Base-by-base conservation (phyloP, 331 rosid species). In the Malus hybrid region DNA sequence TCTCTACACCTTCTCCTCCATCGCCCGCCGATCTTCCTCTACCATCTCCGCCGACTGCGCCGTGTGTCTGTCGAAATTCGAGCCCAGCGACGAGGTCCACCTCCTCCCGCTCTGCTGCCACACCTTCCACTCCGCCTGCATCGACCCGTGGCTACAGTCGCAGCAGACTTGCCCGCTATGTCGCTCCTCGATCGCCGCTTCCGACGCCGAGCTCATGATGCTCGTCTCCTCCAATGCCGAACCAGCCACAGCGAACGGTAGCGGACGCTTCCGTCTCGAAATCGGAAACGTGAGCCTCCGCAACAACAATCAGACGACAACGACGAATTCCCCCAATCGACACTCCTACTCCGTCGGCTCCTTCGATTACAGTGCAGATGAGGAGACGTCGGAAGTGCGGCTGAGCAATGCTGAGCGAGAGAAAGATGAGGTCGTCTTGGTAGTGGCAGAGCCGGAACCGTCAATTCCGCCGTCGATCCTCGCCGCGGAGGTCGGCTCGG, bases 11-110 rank as follows among this genome's bases (percentile, higher is more conserved):
- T 94, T 82, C 79, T 86, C 99, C 67, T 69, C 99, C 18, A 67
- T 94, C 62, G 78, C 83, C 14, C 96, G 96, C 56, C 87, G 91
- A 19, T 73, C 88, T 22, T 3, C 85, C 10, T 0, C 85, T 10
- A 66, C 90, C 27, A 33, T 33, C 28, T 68, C 86, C 4, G 90
- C 87, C 0, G 99, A 94, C 76, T 94, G 99, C 65, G 97, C 88
- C 10, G 82, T 85, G 18, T 85, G 88, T 54, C 62, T 85, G 46
- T 81, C 86, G 1, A 83, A 82, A 72, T 85, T 85, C 67, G 84
- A 85, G 70, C 82, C 65, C 1, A 62, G 66, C 18, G 86, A 85
- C 57, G 83, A 76, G 83, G 80, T 85, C 70, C 80, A 84, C 14
- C 78, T 85, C n/a, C 78, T 85, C 39, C 88, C 88, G 0, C 69